Evolutionary conservation across 164 flowering plant genomes (phyloP).

Genomic region (Akebia trifoliata): DNA sequence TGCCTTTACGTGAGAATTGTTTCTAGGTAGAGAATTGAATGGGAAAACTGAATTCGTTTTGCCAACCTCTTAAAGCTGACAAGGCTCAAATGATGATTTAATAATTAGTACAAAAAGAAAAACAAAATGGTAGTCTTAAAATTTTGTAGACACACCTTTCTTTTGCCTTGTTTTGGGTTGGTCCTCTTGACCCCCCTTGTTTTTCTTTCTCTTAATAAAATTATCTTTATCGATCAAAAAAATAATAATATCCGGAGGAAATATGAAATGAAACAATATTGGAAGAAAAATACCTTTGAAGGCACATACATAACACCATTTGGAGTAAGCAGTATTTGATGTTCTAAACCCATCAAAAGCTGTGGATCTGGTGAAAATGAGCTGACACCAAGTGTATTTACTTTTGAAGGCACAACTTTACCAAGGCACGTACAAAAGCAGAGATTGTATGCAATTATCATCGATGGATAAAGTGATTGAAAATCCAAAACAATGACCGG

Average conservation of each 20-base stretch:
- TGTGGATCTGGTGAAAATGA: constrained; percentile 53
- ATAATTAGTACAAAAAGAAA: too few species aligned
- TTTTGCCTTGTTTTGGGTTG: too few species aligned
- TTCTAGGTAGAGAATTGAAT: too few species aligned
- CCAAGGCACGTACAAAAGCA: constrained; percentile 95
- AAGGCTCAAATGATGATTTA: too few species aligned
- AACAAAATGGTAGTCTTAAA: too few species aligned
- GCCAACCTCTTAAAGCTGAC: too few species aligned
- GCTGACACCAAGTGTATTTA: constrained; percentile 72
- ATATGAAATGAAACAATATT: neutral
- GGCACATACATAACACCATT: constrained; percentile 94
- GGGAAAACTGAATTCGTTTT: too few species aligned
- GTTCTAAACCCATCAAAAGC: constrained; percentile 40
- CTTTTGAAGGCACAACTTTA: constrained; percentile 61
- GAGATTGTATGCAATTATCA: constrained; percentile 95
- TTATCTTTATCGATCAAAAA: too few species aligned
- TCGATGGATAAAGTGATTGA: constrained; percentile 97
- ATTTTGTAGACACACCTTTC: too few species aligned
- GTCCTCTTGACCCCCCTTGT: too few species aligned
- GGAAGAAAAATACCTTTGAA: constrained; percentile 44
- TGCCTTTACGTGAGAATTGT: too few species aligned
- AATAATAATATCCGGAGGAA: neutral
- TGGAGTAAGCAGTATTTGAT: constrained; percentile 65
- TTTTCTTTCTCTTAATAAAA: too few species aligned
- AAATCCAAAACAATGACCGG: constrained; percentile 96